Evolutionary conservation across 495 filamentous ascomycete genomes (phyloP), one percentile per base, ranked within the genome.

Genomic region (Tuber microsphaerosporum): DNA sequence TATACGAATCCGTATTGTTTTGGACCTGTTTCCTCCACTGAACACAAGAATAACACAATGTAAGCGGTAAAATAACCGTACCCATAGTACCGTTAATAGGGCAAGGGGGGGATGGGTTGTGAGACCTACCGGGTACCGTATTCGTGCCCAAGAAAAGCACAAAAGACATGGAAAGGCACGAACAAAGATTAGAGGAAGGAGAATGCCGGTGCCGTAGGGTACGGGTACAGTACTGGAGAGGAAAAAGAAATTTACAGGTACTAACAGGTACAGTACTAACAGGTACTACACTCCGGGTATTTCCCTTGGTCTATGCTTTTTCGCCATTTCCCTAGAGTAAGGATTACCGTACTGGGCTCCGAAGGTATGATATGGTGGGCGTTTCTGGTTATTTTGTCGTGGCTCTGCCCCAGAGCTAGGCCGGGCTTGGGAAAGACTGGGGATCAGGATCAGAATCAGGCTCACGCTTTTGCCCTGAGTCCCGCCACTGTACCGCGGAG

Each of bases 231-330:
- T 43, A 43, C 7, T 12, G 0, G 42, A 43, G 42, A 43, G 8
- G 9, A 56, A 56, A 56, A 56, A 56, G 45, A 19, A 46, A 46
- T 46, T 46, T 6, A 37, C 34, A 37, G 34, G 34, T 37, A 46
- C 42, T 43, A 39, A 39, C 37, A n/a, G n/a, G n/a, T n/a, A 37
- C 5, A 37, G 34, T 37, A 46, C 42, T 43, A 39, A 39, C 39
- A 2, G 2, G 34, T 37, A n/a, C 4, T 39, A 12, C 42, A 12
- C 7, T 43, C 8, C 42, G 16, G 45, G 14, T 14, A 65, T 65
- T 65, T 65, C 56, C 51, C 56, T 65, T 65, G 56, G 56, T 65
- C 56, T 26, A 65, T 65, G 26, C 56, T 65, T 31, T 65, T 65
- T 31, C 56, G 31, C 2, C n/a, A 17, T 31, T 65, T 65, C 26